A percentile compares a stretch with the other conserved stretches of the same genome.
Evolutionary conservation across 2,329 filamentous ascomycete genomes (phyloP).

Genomic region (Exophiala viscosa): DNA sequence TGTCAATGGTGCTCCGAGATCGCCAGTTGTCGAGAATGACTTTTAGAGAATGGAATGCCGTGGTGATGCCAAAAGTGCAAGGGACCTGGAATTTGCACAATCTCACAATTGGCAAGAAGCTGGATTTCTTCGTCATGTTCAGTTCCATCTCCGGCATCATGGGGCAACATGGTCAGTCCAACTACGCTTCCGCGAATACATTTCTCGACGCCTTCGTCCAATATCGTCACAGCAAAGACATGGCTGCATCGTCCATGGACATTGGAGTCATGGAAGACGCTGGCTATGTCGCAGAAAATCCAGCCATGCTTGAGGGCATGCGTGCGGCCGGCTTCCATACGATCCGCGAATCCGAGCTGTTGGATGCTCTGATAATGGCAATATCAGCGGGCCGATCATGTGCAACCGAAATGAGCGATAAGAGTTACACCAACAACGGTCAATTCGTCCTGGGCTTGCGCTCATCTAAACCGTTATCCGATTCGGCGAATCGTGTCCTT

Average conservation of each 20-base stretch:
- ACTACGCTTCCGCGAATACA: conserved; percentile 38
- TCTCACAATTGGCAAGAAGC: conserved; percentile 24
- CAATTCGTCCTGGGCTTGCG: background rate
- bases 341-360: no score
- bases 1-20: conserved; percentile 26
- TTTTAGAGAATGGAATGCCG: conserved; percentile 4
- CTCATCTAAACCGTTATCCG: background rate
- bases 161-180: conserved; percentile 33
- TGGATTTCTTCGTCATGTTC: conserved; percentile 46
- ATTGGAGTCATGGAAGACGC: conserved; percentile 28
- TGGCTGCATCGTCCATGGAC: conserved; percentile 23
- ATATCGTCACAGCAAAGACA: conserved; percentile 23
- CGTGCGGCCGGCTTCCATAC: no score
- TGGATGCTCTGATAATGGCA: no score
- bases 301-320: no score
- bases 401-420: no score
- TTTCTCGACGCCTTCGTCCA: conserved; percentile 35
- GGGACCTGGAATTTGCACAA: conserved; percentile 28
- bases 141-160: conserved; percentile 38
- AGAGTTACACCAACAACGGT: background rate
- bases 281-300: conserved; percentile 11
- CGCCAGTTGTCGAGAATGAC: conserved; percentile 22
- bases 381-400: no score
- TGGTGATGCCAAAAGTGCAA: conserved; percentile 18
- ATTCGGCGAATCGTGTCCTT: background rate